Conservation (phyloP, 2,329 filamentous ascomycete genomes). For the Drechslerella coelobrocha region DNA sequence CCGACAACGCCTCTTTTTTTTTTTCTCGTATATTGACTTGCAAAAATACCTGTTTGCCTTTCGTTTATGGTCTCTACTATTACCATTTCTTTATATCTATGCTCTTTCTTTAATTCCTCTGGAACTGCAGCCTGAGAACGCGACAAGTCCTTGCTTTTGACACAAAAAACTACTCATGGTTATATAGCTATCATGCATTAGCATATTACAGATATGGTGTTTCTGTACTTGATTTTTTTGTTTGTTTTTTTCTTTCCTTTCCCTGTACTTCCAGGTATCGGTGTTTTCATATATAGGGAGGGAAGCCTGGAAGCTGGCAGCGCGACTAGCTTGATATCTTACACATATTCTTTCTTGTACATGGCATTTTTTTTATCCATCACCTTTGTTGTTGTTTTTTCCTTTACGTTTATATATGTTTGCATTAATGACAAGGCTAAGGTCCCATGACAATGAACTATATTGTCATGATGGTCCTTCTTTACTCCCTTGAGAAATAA, state of each 20-base stretch:
- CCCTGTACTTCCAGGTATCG: too few species aligned
- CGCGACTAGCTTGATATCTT: background rate
- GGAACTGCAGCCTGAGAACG: too few species aligned
- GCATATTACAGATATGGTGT: slow-evolving; percentile 5
- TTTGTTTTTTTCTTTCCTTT: background rate
- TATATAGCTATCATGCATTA: background rate
- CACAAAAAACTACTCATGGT: background rate
- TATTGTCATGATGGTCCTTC: too few species aligned
- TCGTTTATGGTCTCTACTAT: background rate
- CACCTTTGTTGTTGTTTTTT: background rate
- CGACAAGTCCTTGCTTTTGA: background rate
- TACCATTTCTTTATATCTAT: background rate
- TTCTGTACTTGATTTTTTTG: background rate
- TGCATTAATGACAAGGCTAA: background rate
- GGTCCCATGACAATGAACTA: too few species aligned
- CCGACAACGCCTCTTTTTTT: background rate
- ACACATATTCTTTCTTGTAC: slow-evolving; percentile 6
- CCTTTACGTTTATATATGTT: background rate
- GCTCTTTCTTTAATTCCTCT: background rate
- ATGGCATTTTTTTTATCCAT: background rate
- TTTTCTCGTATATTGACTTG: too few species aligned
- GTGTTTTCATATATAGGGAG: too few species aligned
- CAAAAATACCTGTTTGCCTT: background rate
- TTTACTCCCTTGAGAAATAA: too few species aligned
- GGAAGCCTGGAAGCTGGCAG: background rate